A percentile compares a stretch with the other conserved stretches of the same genome.
These are phyloP conservation scores for Mucor saturninus DNA, from an alignment of 371 early-diverging fungal genomes.

Conservation along the genomic window DNA sequence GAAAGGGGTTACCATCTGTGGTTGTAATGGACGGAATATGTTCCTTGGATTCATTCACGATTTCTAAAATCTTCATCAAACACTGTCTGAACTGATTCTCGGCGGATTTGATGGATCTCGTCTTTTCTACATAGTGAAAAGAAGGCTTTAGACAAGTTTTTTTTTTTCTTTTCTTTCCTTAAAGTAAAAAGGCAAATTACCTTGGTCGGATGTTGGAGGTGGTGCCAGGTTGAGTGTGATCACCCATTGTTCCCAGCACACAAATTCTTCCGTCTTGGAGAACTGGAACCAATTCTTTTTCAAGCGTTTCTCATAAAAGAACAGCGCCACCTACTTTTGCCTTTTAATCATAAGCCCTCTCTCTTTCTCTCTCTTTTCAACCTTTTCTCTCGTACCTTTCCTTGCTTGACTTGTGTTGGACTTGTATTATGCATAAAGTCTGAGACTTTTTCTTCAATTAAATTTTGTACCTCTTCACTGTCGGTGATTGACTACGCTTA, in stretches of 20 bases:
- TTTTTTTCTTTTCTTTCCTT: not conserved
- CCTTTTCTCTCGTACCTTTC: conserved; percentile 37
- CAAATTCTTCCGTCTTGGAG: conserved; percentile 75
- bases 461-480: conserved; percentile 37
- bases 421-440: conserved; percentile 46
- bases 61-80: conserved; percentile 69
- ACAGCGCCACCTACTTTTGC: conserved; percentile 51
- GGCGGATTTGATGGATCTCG: conserved; percentile 44
- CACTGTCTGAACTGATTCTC: conserved; percentile 46
- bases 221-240: conserved; percentile 64
- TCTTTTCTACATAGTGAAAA: conserved; percentile 30
- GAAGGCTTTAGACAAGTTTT: not conserved
- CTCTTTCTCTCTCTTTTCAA: not conserved
- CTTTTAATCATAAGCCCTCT: not conserved
- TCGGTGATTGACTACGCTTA: conserved; percentile 42
- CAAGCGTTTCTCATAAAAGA: conserved; percentile 80
- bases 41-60: conserved; percentile 83
- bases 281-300: conserved; percentile 83
- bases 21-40: conserved; percentile 90
- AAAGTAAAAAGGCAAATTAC: conserved; percentile 31
- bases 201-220: conserved; percentile 65
- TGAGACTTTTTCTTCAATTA: conserved; percentile 47
- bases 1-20: conserved; percentile 83
- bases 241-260: conserved; percentile 92
- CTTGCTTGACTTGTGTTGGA: conserved; percentile 32